These are phyloP conservation scores for Fusarium redolens DNA, from an alignment of 2,329 filamentous ascomycete species.

Conservation along the genomic window DNA sequence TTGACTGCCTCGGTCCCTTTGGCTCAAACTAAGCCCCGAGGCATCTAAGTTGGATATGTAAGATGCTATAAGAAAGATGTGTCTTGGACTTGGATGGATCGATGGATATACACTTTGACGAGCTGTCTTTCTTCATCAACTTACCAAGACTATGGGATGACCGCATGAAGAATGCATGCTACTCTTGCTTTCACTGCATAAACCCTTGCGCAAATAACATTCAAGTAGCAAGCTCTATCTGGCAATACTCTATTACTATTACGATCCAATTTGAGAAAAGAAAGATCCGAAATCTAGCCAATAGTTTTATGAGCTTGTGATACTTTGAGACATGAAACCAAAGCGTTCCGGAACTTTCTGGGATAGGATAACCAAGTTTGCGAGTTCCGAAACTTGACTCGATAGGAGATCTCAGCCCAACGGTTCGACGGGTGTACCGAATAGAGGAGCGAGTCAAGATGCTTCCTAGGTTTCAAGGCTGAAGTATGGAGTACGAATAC, in stretches of 20 bases:
- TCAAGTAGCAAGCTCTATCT: neutral
- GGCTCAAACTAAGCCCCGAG: neutral
- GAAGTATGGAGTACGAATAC: slow-evolving; percentile 31
- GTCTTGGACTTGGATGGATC: neutral
- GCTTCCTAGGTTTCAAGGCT: neutral
- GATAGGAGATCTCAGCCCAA: neutral
- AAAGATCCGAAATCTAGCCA: neutral
- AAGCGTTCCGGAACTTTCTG: too few relatives aligned
- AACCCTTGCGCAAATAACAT: too few relatives aligned
- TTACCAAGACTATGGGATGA: neutral
- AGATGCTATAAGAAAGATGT: neutral
- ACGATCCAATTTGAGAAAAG: neutral
- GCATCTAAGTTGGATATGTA: neutral
- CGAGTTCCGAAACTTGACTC: neutral
- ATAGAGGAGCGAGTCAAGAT: slow-evolving; percentile 16
- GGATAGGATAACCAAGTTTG: neutral
- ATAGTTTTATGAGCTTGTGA: neutral
- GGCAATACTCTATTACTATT: neutral
- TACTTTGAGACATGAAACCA: neutral
- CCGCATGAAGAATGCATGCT: neutral
- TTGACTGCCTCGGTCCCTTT: neutral
- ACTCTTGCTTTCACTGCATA: neutral
- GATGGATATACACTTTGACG: neutral
- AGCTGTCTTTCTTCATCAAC: neutral
- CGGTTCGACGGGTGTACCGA: neutral